Evolutionary conservation across 2,329 filamentous ascomycete genomes (phyloP).

Genomic region (Chrysosphaeria jannelii): DNA sequence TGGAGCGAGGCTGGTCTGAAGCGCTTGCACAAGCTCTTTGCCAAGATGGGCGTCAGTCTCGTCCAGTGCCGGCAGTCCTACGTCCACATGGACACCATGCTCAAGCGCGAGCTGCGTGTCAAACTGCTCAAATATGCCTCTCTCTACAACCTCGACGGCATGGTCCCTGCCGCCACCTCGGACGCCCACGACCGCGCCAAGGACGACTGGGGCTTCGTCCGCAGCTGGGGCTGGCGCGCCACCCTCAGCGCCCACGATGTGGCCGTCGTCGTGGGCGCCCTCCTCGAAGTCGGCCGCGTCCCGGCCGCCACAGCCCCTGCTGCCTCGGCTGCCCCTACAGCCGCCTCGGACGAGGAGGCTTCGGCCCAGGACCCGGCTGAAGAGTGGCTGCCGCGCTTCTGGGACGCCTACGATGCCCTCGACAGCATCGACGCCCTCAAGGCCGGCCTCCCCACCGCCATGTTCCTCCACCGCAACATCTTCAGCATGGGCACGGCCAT

Average conservation of each 20-base stretch:
- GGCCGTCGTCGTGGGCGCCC: slow-evolving; percentile 68
- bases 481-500: slow-evolving; percentile 74
- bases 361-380: slow-evolving; percentile 13
- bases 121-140: slow-evolving; percentile 78
- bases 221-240: slow-evolving; percentile 92
- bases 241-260: slow-evolving; percentile 83
- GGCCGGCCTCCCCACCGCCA: slow-evolving; percentile 49
- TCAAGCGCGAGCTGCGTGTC: slow-evolving; percentile 54
- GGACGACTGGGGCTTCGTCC: slow-evolving; percentile 89
- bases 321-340: slow-evolving; percentile 11
- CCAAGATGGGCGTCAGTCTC: slow-evolving; percentile 91
- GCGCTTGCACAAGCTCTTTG: slow-evolving; percentile 71
- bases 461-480: slow-evolving; percentile 74
- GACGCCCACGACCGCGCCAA: slow-evolving; percentile 42
- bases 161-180: slow-evolving; percentile 53
- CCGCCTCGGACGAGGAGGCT: slow-evolving; percentile 13
- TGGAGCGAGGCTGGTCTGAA: slow-evolving; percentile 81
- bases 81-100: slow-evolving; percentile 92
- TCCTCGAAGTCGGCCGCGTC: slow-evolving; percentile 64
- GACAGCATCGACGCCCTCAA: slow-evolving; percentile 49
- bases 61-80: slow-evolving; percentile 88
- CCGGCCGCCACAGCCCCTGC: slow-evolving; percentile 11
- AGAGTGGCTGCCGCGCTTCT: slow-evolving; percentile 36
- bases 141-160: slow-evolving; percentile 74
- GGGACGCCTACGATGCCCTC: slow-evolving; percentile 42